phyloP scores from a whole-genome alignment of 108 stramenopile genomes.

The Conticribra weissflogii region DNA sequence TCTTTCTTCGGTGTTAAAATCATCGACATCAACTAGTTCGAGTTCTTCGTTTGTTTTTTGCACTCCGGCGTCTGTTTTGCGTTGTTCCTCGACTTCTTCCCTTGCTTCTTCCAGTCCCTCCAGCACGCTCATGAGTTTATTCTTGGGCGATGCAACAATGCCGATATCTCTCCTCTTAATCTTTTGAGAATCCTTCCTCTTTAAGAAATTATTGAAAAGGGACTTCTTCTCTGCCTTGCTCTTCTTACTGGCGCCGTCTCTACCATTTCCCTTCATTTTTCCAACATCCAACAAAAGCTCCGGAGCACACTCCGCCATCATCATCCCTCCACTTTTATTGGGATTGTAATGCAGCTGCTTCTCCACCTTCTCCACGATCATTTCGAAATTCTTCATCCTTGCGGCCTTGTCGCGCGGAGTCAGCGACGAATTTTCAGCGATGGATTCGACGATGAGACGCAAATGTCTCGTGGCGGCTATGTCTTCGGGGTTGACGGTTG shows the following conservation, averaged over 20 bases:
- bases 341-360: slow-evolving; percentile 20
- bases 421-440: slow-evolving; percentile 14
- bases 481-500: slow-evolving; percentile 9
- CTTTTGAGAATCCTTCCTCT: no score
- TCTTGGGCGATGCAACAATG: background rate
- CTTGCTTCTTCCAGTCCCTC: slow-evolving; percentile 6
- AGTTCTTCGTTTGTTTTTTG: background rate
- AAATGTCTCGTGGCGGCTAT: slow-evolving; percentile 43
- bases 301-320: background rate
- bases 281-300: background rate
- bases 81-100: slow-evolving; percentile 1
- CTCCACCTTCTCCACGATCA: slow-evolving; percentile 12
- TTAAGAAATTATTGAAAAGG: background rate
- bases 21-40: background rate
- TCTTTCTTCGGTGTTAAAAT: background rate
- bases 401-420: slow-evolving; percentile 8
- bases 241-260: no score
- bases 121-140: slow-evolving; percentile 5
- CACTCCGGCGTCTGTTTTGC: background rate
- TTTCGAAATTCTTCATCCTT: slow-evolving; percentile 17
- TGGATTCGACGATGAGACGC: slow-evolving; percentile 28
- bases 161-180: background rate
- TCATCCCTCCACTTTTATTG: background rate
- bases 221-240: background rate
- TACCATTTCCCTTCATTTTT: no score